Base-by-base conservation (phyloP, 2,329 filamentous ascomycete species). In the Botrytis fabae region DNA sequence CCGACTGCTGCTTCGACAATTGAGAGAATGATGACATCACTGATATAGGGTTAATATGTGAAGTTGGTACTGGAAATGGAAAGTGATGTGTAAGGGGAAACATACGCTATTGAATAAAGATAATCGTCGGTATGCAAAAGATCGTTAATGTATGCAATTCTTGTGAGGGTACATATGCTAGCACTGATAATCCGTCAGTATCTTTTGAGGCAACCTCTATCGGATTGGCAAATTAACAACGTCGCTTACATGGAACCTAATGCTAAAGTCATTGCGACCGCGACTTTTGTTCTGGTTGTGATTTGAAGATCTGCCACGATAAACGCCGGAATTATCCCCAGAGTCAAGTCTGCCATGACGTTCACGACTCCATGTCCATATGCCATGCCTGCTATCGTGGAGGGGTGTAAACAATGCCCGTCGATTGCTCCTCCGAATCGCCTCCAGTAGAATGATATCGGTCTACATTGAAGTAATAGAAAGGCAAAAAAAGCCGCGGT, bases 241-340 rank as follows among this genome's bases (percentile, higher is more conserved):
- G 35, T 20, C 74, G 78, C 82, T 69, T 80, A 83, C 83, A 83
- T 69, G 42, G 81, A 80, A 44, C 83, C 82, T 14, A 84, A 77
- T 28, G 74, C 76, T 10, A 80, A 73, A 64, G 79, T 77, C 18
- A 78, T 38, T 32, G 75, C 75, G n/a, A 83, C 77, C 32, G 80
- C 82, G 22, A 83, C 61, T 74, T 83, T 84, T 9, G 82, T 81
- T 62, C 80, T 77, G 0, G 60, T 76, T 62, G 80, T 82, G 78
- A 84, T 83, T 51, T 81, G 78, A 6, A 84, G 76, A 46, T 81
- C 80, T 80, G 81, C 83, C 20, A 84, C 82, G 12, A 84, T 74
- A 51, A 82, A 81, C 32, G 83, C 80, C 1, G 83, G 83, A 4
- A 84, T 78, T 2, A 82, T 79, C 48, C 80, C 82, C 59, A 83